phyloP scores from a whole-genome alignment of 352 stramenopile genomes.

The Globisporangium acanthophoron region DNA sequence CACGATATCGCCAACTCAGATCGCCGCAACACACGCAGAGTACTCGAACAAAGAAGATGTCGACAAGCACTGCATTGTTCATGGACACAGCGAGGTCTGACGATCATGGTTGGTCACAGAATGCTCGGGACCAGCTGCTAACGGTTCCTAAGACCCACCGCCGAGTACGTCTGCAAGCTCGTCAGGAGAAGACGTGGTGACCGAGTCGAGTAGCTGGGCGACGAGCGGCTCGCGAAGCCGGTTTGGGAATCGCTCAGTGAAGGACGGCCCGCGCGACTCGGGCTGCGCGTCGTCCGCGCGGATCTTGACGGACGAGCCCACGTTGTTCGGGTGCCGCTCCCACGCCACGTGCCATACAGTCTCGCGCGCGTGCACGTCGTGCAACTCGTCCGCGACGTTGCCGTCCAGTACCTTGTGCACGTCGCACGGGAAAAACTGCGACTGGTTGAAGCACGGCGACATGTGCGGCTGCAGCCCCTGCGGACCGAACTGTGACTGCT shows the following conservation, averaged over 20 bases:
- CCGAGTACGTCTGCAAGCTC: constrained; percentile 43
- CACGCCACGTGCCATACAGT: constrained; percentile 50
- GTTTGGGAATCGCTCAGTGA: constrained; percentile 59
- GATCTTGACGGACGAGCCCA: constrained; percentile 63
- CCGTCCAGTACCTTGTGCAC: constrained; percentile 68
- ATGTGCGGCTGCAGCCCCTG: constrained; percentile 71
- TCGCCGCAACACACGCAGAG: too few species aligned
- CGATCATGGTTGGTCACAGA: too few species aligned
- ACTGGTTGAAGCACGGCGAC: constrained; percentile 79
- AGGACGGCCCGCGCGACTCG: constrained; percentile 42
- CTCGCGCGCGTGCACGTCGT: constrained; percentile 22
- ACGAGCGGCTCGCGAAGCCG: constrained; percentile 29
- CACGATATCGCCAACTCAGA: too few species aligned
- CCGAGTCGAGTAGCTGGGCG: constrained; percentile 18
- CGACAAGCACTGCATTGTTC: too few species aligned
- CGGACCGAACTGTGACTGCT: constrained; percentile 45
- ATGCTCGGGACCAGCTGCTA: not conserved
- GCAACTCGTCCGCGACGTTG: constrained; percentile 45
- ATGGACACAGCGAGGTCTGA: too few species aligned
- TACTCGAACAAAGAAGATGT: too few species aligned
- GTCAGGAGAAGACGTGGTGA: constrained; percentile 27
- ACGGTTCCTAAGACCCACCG: constrained; percentile 21
- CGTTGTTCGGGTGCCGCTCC: constrained; percentile 51
- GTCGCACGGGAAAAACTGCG: constrained; percentile 76
- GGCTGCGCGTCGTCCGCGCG: constrained; percentile 41